phyloP scores from a whole-genome alignment of 495 filamentous ascomycete genomes.

The Acidomyces sp. region DNA sequence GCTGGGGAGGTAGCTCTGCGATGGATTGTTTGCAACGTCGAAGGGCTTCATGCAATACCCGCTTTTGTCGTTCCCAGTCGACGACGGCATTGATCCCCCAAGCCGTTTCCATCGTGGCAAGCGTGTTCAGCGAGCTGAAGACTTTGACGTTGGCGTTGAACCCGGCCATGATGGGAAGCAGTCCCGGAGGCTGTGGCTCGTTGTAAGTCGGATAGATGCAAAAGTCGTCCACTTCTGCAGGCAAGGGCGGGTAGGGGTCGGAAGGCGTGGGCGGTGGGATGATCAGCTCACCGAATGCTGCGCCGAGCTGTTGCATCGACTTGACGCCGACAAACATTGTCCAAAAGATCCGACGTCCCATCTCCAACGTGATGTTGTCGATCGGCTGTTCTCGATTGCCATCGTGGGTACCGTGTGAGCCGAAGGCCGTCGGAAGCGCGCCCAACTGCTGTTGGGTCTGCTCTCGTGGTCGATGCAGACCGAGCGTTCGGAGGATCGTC shows the following conservation, averaged over 20 bases:
- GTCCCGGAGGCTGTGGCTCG: slow-evolving; percentile 46
- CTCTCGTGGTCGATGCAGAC: slow-evolving; percentile 41
- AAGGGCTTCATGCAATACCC: slow-evolving; percentile 36
- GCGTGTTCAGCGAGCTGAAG: slow-evolving; percentile 53
- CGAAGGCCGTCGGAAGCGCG: slow-evolving; percentile 1
- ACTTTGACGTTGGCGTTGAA: slow-evolving; percentile 68
- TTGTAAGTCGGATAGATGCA: slow-evolving; percentile 53
- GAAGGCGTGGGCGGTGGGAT: slow-evolving; percentile 58
- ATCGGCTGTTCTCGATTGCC: slow-evolving; percentile 27
- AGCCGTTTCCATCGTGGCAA: slow-evolving; percentile 57
- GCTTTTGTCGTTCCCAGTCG: slow-evolving; percentile 61
- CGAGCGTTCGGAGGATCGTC: slow-evolving; percentile 55
- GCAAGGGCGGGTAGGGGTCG: slow-evolving; percentile 68
- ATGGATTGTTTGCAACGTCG: slow-evolving; percentile 15
- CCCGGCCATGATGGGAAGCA: slow-evolving; percentile 51
- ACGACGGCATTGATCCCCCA: slow-evolving; percentile 56
- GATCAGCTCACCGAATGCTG: slow-evolving; percentile 46
- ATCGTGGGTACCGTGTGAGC: slow-evolving; percentile 25
- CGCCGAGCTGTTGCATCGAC: slow-evolving; percentile 57
- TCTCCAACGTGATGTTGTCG: slow-evolving; percentile 63
- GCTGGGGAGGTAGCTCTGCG: slow-evolving; percentile 9
- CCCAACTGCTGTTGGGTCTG: slow-evolving; percentile 14
- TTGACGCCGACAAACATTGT: slow-evolving; percentile 54
- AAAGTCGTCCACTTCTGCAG: slow-evolving; percentile 65
- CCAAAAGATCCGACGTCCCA: slow-evolving; percentile 70